phyloP scores from a whole-genome alignment of 208 protist genomes.

The Crithidia fasciculata region DNA sequence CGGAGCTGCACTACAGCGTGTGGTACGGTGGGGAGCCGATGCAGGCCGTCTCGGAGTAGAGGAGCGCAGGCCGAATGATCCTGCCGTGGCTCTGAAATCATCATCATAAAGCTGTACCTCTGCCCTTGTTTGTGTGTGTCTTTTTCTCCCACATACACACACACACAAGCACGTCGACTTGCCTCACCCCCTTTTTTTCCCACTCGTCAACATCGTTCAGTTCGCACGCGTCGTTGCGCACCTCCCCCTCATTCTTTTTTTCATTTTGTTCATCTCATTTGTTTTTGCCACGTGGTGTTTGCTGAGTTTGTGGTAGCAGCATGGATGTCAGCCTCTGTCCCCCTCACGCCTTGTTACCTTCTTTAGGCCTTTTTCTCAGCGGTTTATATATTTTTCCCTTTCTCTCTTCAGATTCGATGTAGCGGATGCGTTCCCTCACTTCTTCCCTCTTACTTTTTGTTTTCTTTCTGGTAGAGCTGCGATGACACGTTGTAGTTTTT shows the following conservation, averaged over 20 bases:
- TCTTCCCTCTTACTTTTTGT: conserved; percentile 12
- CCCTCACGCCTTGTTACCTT: not conserved
- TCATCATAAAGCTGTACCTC: no score
- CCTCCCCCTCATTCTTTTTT: no score
- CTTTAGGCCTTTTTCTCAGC: not conserved
- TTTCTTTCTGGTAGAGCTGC: not conserved
- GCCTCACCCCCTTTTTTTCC: no score
- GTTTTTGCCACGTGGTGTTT: not conserved
- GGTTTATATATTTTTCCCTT: conserved; percentile 18
- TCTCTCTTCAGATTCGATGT: not conserved
- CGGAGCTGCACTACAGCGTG: conserved; percentile 65
- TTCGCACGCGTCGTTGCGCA: no score
- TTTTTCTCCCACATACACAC: not conserved
- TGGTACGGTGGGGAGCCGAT: conserved; percentile 45
- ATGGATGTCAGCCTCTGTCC: no score
- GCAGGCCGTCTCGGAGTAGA: conserved; percentile 33
- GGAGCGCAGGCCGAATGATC: not conserved
- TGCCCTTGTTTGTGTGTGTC: not conserved
- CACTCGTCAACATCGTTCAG: no score
- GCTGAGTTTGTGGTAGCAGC: no score
- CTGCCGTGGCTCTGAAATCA: no score
- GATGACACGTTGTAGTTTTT: not conserved
- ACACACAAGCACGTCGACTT: no score
- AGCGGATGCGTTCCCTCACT: not conserved
- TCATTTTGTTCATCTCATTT: no score